These are phyloP conservation scores for Curvularia lunata DNA, from an alignment of 2,329 filamentous ascomycete species.

Conservation along the genomic window DNA sequence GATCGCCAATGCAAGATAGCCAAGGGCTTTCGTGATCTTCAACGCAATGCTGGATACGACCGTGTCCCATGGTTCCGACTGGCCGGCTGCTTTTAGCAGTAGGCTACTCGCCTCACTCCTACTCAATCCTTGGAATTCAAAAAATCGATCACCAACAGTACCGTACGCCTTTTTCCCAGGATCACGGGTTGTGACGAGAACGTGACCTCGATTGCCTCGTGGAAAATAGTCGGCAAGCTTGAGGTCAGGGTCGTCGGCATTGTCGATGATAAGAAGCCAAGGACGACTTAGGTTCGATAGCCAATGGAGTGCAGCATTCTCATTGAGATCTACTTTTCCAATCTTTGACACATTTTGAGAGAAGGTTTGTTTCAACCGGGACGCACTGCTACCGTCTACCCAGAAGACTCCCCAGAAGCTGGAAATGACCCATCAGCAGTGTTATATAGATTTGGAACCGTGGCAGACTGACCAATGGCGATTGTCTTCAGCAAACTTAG, in stretches of 20 bases:
- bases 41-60: not conserved
- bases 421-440: conserved; percentile 6
- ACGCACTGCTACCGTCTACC: conserved; percentile 42
- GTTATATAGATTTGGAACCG: conserved; percentile 3
- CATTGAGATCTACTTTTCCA: conserved; percentile 37
- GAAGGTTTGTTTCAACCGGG: conserved; percentile 33
- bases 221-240: conserved; percentile 31
- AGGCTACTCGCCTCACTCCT: conserved; percentile 27
- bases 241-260: conserved; percentile 35
- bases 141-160: conserved; percentile 24
- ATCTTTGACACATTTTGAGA: conserved; percentile 31
- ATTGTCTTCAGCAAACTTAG: conserved; percentile 48
- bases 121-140: conserved; percentile 28
- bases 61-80: not conserved
- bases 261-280: conserved; percentile 41
- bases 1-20: conserved; percentile 34
- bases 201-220: conserved; percentile 27
- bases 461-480: conserved; percentile 34
- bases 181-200: conserved; percentile 42
- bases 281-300: conserved; percentile 22
- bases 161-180: conserved; percentile 24
- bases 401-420: conserved; percentile 49
- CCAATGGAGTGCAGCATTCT: conserved; percentile 32
- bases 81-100: conserved; percentile 30
- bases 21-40: conserved; percentile 15